Evolutionary conservation across 257 asterid species (phyloP).

Genomic region (Parsonsia alboflavescens): DNA sequence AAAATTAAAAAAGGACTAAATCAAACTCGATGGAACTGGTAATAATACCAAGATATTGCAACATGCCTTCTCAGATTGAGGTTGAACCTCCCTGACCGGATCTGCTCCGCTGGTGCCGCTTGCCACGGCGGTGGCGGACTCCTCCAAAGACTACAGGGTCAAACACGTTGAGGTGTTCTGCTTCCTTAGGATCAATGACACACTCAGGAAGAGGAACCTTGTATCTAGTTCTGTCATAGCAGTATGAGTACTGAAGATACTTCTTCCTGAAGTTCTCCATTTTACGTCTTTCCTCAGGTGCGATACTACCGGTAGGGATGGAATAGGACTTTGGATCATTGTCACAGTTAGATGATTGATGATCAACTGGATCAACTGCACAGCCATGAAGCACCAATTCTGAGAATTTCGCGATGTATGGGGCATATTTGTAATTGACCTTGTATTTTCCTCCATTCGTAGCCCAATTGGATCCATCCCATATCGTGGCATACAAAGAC

Average conservation of each 20-base stretch:
- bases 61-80: conserved; percentile 22
- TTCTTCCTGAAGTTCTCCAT: conserved; percentile 56
- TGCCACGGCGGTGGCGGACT: conserved; percentile 37
- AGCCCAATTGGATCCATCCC: conserved; percentile 95
- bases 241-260: conserved; percentile 69
- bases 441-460: conserved; percentile 71
- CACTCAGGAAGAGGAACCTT: conserved; percentile 54
- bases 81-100: conserved; percentile 27
- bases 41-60: background rate
- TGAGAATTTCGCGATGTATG: conserved; percentile 57
- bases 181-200: conserved; percentile 46
- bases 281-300: conserved; percentile 33
- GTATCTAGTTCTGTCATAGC: conserved; percentile 69
- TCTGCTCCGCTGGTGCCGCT: conserved; percentile 40
- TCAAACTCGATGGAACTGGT: conserved; percentile 8
- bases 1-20: conserved; percentile 7
- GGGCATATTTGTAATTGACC: conserved; percentile 72
- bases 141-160: conserved; percentile 72
- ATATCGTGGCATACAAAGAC: conserved; percentile 78
- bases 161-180: conserved; percentile 46
- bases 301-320: conserved; percentile 33
- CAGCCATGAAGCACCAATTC: conserved; percentile 76
- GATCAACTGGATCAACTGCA: conserved; percentile 55
- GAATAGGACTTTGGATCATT: conserved; percentile 17
- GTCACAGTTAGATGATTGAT: conserved; percentile 35